These are phyloP conservation scores for Verticillium nubilum DNA, from an alignment of 2,329 filamentous ascomycete genomes.

Conservation along the genomic window DNA sequence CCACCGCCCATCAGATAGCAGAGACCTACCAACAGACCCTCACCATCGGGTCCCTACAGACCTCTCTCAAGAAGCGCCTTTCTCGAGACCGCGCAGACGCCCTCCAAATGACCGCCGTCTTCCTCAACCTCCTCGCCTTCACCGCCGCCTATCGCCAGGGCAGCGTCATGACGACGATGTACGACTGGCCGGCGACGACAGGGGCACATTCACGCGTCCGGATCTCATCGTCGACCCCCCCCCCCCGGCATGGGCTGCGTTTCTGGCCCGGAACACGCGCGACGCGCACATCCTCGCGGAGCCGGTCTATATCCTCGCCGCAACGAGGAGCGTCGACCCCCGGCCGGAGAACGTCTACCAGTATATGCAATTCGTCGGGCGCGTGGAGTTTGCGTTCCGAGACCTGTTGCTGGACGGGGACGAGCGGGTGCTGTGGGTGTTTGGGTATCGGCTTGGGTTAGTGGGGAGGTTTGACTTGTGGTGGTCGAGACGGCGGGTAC, in stretches of 20 bases:
- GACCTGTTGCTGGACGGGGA: constrained; percentile 11
- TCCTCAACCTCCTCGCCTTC: constrained; percentile 18
- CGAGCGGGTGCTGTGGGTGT: constrained; percentile 17
- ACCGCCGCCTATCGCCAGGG: constrained; percentile 11
- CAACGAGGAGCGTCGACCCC: constrained; percentile 6
- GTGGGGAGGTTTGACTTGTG: constrained; percentile 16
- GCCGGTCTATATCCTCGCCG: constrained; percentile 9
- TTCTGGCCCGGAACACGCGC: constrained; percentile 3
- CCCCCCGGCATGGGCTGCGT: constrained; percentile 9
- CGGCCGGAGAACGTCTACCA: constrained; percentile 10
- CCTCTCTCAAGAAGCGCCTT: constrained; percentile 12
- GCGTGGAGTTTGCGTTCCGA: constrained; percentile 14
- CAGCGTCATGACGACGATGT: constrained; percentile 12
- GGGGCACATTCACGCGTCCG: constrained; percentile 7
- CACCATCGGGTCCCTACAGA: constrained; percentile 14
- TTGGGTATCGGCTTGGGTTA: constrained; percentile 18
- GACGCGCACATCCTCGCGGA: constrained; percentile 6
- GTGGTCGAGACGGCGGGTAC: constrained; percentile 15
- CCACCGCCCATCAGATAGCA: constrained; percentile 10
- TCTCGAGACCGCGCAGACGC: constrained; percentile 15
- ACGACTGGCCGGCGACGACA: constrained; percentile 10
- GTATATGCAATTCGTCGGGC: constrained; percentile 16
- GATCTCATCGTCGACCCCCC: constrained; percentile 9
- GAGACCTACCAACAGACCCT: constrained; percentile 17
- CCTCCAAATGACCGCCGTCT: constrained; percentile 16